phyloP scores from a whole-genome alignment of 1,284 basidiomycete genomes.

The Puccinia triticina region DNA sequence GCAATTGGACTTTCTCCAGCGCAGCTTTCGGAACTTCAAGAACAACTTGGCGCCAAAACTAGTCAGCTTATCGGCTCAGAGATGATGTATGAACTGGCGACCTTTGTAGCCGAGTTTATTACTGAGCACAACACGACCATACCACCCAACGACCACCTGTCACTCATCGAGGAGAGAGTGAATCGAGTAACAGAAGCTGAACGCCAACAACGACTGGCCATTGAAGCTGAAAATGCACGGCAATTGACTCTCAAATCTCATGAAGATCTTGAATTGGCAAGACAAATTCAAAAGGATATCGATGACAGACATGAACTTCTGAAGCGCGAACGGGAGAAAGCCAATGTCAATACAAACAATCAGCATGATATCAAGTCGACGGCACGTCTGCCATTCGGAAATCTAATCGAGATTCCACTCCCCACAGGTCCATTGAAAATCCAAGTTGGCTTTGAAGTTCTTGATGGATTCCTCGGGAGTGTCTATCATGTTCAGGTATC shows the following conservation, averaged over 20 bases:
- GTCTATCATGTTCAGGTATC: conserved; percentile 37
- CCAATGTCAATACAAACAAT: conserved; percentile 10
- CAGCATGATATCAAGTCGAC: not conserved
- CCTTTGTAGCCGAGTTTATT: conserved; percentile 34
- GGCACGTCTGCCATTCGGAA: conserved; percentile 7
- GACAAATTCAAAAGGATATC: conserved; percentile 47
- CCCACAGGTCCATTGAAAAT: conserved; percentile 20
- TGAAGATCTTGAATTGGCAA: conserved; percentile 46
- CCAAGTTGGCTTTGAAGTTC: conserved; percentile 36
- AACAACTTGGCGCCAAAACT: conserved; percentile 55
- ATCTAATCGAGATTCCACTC: conserved; percentile 9
- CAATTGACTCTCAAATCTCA: conserved; percentile 31
- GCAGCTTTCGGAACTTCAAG: conserved; percentile 25
- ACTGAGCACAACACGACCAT: conserved; percentile 38
- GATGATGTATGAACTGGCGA: conserved; percentile 61
- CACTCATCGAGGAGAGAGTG: conserved; percentile 42
- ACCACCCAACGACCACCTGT: not conserved
- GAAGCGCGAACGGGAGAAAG: conserved; percentile 37
- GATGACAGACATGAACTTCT: conserved; percentile 22
- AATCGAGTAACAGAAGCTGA: conserved; percentile 37
- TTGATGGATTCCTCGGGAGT: conserved; percentile 13
- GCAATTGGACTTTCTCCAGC: conserved; percentile 21
- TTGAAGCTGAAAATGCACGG: conserved; percentile 36
- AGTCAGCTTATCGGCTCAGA: conserved; percentile 57
- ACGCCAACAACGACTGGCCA: conserved; percentile 32